Conservation (phyloP, 495 filamentous ascomycete genomes). For the Jackrogersella multiformis region DNA sequence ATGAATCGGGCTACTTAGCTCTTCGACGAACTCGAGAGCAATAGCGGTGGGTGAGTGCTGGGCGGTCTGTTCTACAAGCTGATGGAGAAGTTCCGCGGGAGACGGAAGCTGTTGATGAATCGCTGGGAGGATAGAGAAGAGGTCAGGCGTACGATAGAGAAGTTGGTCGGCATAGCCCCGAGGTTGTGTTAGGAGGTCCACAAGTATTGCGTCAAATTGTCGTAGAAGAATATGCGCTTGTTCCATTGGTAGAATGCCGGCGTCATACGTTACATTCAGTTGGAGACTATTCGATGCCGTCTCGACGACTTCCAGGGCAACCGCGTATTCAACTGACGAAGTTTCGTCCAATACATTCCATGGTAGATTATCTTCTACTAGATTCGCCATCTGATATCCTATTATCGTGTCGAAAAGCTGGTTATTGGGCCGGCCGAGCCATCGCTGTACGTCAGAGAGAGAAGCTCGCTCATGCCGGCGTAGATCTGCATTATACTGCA, state of each 20-base stretch:
- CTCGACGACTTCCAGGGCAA: constrained; percentile 78
- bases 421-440: constrained; percentile 65
- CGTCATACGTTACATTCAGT: constrained; percentile 69
- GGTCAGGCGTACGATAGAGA: constrained; percentile 25
- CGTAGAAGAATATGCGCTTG: constrained; percentile 68
- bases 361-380: not conserved
- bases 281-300: constrained; percentile 53
- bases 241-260: constrained; percentile 65
- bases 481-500: constrained; percentile 67
- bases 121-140: constrained; percentile 67
- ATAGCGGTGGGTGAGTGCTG: constrained; percentile 51
- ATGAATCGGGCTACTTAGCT: constrained; percentile 45
- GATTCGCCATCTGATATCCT: constrained; percentile 66
- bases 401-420: constrained; percentile 81
- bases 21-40: constrained; percentile 70
- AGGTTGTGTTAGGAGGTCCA: constrained; percentile 54
- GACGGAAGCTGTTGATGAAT: constrained; percentile 52
- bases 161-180: constrained; percentile 39
- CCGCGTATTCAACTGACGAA: constrained; percentile 64
- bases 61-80: constrained; percentile 66
- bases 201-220: constrained; percentile 69
- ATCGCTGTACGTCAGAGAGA: constrained; percentile 71
- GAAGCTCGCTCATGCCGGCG: constrained; percentile 75
- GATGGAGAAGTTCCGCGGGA: constrained; percentile 63
- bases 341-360: constrained; percentile 50